A percentile compares a stretch with the other conserved stretches of the same genome.
Conservation (phyloP, 1,284 basidiomycete species). For the Naganishia albida region DNA sequence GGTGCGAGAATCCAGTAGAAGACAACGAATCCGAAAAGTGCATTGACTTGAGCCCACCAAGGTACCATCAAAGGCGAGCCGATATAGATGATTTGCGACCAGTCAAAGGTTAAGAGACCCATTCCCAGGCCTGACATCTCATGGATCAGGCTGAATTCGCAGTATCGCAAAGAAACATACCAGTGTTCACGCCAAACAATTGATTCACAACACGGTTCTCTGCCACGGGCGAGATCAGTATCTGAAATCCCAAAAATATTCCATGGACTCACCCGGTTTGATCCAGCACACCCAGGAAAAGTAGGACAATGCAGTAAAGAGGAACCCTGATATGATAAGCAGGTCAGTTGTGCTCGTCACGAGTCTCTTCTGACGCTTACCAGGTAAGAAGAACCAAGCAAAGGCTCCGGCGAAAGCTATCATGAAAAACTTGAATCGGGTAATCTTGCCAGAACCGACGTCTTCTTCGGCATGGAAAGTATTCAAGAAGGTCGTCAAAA, state of each 20-base stretch:
- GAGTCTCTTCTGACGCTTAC: slow-evolving; percentile 55
- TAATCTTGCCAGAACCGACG: slow-evolving; percentile 68
- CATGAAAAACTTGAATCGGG: slow-evolving; percentile 76
- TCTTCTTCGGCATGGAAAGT: slow-evolving; percentile 96
- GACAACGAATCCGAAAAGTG: slow-evolving; percentile 80
- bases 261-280: slow-evolving; percentile 61
- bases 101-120: slow-evolving; percentile 90
- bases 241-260: background rate
- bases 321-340: slow-evolving; percentile 62
- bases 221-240: slow-evolving; percentile 22
- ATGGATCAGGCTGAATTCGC: too few relatives aligned
- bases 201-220: slow-evolving; percentile 84
- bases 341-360: background rate
- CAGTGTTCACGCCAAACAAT: slow-evolving; percentile 76
- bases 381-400: slow-evolving; percentile 85
- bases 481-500: slow-evolving; percentile 87
- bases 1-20: slow-evolving; percentile 92
- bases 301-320: slow-evolving; percentile 79
- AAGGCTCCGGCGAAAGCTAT: slow-evolving; percentile 67
- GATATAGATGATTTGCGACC: slow-evolving; percentile 87
- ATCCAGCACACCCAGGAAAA: slow-evolving; percentile 97
- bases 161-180: too few relatives aligned
- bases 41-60: slow-evolving; percentile 96
- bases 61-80: slow-evolving; percentile 89
- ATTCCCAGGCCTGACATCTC: slow-evolving; percentile 70